Evolutionary conservation across 116 monocot genomes (phyloP).

Genomic region (Papilionanthe hybrid): DNA sequence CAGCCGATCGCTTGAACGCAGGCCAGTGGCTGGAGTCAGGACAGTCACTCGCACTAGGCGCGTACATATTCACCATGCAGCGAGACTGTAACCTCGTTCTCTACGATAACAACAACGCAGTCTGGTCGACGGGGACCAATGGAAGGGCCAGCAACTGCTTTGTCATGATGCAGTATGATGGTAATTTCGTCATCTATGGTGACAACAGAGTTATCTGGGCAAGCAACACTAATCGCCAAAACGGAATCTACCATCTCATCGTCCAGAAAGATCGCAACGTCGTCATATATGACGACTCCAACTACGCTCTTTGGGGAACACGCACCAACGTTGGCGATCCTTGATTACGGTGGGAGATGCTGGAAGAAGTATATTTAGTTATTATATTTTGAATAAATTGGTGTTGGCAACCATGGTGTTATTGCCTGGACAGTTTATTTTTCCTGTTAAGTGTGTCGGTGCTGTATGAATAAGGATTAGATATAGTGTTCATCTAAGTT

Average conservation of each 20-base stretch:
- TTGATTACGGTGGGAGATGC: too few species aligned
- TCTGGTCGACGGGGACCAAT: slow-evolving; percentile 13
- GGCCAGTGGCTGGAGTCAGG: not conserved
- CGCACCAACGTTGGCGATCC: not conserved
- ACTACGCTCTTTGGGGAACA: not conserved
- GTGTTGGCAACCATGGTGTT: too few species aligned
- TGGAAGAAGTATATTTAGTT: too few species aligned
- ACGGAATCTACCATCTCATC: not conserved
- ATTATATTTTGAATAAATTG: too few species aligned
- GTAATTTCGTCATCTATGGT: slow-evolving; percentile 21
- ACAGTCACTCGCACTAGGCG: not conserved
- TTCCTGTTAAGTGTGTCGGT: too few species aligned
- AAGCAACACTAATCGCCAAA: not conserved
- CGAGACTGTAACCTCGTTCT: not conserved
- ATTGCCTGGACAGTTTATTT: too few species aligned
- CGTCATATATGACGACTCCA: slow-evolving; percentile 13
- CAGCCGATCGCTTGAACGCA: not conserved
- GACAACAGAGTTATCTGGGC: slow-evolving; percentile 12
- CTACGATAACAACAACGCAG: not conserved
- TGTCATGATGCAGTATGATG: slow-evolving; percentile 12
- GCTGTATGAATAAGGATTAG: too few species aligned
- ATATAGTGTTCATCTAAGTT: too few species aligned
- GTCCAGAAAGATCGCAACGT: slow-evolving; percentile 23
- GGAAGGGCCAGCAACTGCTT: not conserved
- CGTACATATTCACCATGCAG: not conserved